phyloP scores from a whole-genome alignment of 768 basidiomycete species.

The Tephrocybe sp. region DNA sequence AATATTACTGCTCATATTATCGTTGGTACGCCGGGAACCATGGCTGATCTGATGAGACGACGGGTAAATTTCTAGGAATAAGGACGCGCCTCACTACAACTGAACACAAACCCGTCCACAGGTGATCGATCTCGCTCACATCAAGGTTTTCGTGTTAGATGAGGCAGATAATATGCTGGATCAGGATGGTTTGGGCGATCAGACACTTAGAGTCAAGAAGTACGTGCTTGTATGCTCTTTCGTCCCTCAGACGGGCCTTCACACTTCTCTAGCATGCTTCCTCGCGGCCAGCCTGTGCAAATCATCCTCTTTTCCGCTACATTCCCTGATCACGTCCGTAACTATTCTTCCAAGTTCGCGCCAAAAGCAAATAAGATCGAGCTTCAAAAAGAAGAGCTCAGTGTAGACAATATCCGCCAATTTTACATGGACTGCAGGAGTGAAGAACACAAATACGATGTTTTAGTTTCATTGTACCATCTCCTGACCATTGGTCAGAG shows the following conservation, averaged over 20 bases:
- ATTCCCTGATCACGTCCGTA: conserved; percentile 90
- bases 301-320: conserved; percentile 98
- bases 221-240: conserved; percentile 32
- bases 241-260: conserved; percentile 1
- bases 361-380: conserved; percentile 96
- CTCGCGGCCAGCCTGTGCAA: conserved; percentile 55
- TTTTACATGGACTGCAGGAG: conserved; percentile 96
- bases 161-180: conserved; percentile 99
- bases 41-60: conserved; percentile 80
- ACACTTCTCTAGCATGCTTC: conserved; percentile 47
- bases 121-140: conserved; percentile 72
- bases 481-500: conserved; percentile 95
- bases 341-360: conserved; percentile 91
- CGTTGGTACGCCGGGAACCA: conserved; percentile 95
- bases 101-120: conserved; percentile 10
- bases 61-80: conserved; percentile 32
- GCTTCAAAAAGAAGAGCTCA: conserved; percentile 89
- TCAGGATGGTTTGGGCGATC: conserved; percentile 89
- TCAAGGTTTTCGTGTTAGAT: conserved; percentile 94
- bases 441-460: conserved; percentile 94
- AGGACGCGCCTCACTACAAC: not conserved
- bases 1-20: conserved; percentile 85
- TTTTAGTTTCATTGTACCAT: conserved; percentile 85
- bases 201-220: conserved; percentile 93
- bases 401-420: conserved; percentile 91